Percentiles rank a stretch among this genome's conserved stretches.
These are phyloP conservation scores for Vigna mungo DNA, from an alignment of 306 rosid species.

Conservation along the genomic window DNA sequence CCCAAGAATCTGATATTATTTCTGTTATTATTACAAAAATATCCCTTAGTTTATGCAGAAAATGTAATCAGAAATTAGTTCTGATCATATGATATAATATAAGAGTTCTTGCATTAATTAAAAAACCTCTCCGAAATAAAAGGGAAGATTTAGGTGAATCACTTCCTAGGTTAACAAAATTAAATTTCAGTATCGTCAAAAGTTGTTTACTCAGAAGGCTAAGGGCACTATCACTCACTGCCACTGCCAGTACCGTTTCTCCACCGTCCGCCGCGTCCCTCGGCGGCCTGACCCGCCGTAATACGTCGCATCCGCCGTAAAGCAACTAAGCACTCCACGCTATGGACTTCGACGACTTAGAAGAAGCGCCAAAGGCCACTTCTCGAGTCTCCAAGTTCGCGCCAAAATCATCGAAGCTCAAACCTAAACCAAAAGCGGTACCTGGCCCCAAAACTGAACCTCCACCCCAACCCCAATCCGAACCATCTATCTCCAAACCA, in stretches of 20 bases:
- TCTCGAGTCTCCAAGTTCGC: constrained; percentile 68
- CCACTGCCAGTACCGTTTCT: no score
- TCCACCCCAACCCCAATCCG: constrained; percentile 17
- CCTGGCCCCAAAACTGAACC: constrained; percentile 46
- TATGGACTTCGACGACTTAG: constrained; percentile 89
- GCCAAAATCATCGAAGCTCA: constrained; percentile 69
- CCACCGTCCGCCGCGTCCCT: neutral
- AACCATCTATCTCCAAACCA: constrained; percentile 39
- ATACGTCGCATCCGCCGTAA: neutral
- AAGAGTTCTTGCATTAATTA: no score
- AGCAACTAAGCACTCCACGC: no score
- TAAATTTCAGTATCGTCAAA: neutral
- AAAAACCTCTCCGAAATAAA: no score
- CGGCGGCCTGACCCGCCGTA: neutral
- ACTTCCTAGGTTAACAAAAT: neutral
- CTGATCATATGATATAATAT: no score
- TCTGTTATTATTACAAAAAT: no score
- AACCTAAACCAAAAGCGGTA: constrained; percentile 53
- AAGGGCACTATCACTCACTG: no score
- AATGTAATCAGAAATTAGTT: no score
- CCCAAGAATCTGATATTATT: no score
- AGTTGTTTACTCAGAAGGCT: no score
- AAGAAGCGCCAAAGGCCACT: constrained; percentile 51
- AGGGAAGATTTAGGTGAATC: no score
- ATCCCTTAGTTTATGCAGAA: no score